Base-by-base conservation (phyloP, 75 land plant genomes). In the Cupressus sempervirens region DNA sequence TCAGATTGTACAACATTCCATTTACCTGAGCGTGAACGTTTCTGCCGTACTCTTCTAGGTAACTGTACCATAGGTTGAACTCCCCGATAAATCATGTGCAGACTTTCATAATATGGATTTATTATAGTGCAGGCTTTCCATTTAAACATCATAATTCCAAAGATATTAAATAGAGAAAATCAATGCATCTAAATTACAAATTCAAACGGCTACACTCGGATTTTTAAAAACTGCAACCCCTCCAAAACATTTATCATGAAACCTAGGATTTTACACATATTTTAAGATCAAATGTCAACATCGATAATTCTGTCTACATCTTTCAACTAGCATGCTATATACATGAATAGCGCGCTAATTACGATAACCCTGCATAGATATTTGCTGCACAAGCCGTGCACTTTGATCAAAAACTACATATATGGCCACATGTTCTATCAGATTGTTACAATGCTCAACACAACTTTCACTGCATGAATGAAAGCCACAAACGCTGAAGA, bases 341-440 rank as follows among this genome's bases (percentile, higher is more conserved):
- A 48, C 52, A 48, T 0, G 52, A 48, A 48, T 48, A 48, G 11
- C 52, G n/a, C n/a, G n/a, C n/a, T n/a, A n/a, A n/a, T n/a, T n/a
- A n/a, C n/a, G n/a, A n/a, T n/a, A n/a, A 62, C 8, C 67, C 67
- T 62, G 67, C 67, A 62, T 6, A 62, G 38, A 79, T 79, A 79
- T 79, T 38, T 79, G n/a, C 80, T 40, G 81, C 81, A 79, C 81
- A 79, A 79, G 81, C 81, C 50, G 81, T 79, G 81, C 81, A 79
- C 30, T 45, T 79, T n/a, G 18, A 10, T 26, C 50, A 20, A 23
- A 62, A 56, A 20, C 62, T 16, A 56, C 62, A 56, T 56, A 18
- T 56, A 62, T 7, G n/a, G 7, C 23, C n/a, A 26, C 67, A 0
- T 62, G 67, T 62, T 62, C 67, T 6, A 62, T 62, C 67, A 62